Conservation (phyloP, 202 grass and related monocot species). For the Musa balbisiana region DNA sequence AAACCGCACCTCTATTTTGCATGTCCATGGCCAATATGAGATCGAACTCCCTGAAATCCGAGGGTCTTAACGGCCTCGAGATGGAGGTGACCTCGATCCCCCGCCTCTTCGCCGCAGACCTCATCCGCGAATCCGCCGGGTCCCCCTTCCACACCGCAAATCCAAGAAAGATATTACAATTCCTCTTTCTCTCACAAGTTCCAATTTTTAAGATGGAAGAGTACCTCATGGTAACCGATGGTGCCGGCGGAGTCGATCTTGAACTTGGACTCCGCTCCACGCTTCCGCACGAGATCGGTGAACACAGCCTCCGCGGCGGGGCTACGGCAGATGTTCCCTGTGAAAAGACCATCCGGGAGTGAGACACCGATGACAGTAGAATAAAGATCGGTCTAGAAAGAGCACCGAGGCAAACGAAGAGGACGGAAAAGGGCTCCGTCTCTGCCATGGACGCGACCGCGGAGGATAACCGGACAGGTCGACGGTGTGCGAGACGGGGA, state of each 20-base stretch:
- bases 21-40: constrained; percentile 95
- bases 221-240: constrained; percentile 87
- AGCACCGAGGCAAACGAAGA: constrained; percentile 89
- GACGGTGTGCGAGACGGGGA: neutral
- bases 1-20: constrained; percentile 62
- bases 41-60: constrained; percentile 84
- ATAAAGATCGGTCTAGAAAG: neutral
- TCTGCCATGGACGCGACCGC: constrained; percentile 21
- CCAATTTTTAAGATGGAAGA: constrained; percentile 13
- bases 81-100: constrained; percentile 90
- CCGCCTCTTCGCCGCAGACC: constrained; percentile 60
- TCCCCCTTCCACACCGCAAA: constrained; percentile 32
- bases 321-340: constrained; percentile 96
- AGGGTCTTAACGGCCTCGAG: constrained; percentile 73
- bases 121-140: constrained; percentile 88
- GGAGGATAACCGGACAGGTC: no score
- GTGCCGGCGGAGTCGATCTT: constrained; percentile 87
- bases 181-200: neutral
- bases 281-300: constrained; percentile 55
- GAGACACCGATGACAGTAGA: neutral
- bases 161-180: neutral
- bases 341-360: neutral
- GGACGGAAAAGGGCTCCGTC: constrained; percentile 59
- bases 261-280: constrained; percentile 56
- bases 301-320: constrained; percentile 92